These are phyloP conservation scores for Harringtonia aguacate DNA, from an alignment of 2,329 filamentous ascomycete genomes.

Conservation along the genomic window DNA sequence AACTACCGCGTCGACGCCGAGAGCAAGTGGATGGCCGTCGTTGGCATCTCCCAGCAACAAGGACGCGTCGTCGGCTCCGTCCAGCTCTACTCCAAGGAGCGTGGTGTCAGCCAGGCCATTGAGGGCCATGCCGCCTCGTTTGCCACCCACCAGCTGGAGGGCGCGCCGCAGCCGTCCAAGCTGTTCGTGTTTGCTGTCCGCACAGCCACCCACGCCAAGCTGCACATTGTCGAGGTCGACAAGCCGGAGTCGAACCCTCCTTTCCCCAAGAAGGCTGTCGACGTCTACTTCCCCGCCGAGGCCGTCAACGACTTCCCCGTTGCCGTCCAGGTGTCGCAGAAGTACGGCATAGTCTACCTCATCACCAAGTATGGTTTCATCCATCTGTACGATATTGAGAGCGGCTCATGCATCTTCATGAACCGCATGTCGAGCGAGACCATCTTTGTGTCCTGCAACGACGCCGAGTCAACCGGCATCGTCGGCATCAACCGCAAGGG, in stretches of 20 bases:
- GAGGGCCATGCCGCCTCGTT: constrained; percentile 96
- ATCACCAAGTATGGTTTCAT: constrained; percentile 99
- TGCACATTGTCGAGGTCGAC: constrained; percentile 96
- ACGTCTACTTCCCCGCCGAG: constrained; percentile 95
- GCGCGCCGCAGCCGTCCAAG: constrained; percentile 82
- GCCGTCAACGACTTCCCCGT: constrained; percentile 96
- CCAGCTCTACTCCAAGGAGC: constrained; percentile 93
- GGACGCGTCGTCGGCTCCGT: constrained; percentile 91
- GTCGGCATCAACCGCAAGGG: constrained; percentile 96
- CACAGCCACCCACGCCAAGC: constrained; percentile 79
- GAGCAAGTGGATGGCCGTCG: constrained; percentile 96
- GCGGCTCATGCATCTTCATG: constrained; percentile 94
- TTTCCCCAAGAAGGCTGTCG: constrained; percentile 92
- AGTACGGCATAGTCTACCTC: constrained; percentile 93
- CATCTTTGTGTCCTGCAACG: constrained; percentile 87
- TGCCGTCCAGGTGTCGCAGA: constrained; percentile 91
- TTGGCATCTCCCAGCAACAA: constrained; percentile 89
- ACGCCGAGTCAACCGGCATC: constrained; percentile 76
- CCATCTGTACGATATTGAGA: constrained; percentile 95
- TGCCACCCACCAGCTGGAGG: constrained; percentile 78
- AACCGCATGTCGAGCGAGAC: constrained; percentile 99
- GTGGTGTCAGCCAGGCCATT: constrained; percentile 94
- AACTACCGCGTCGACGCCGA: constrained; percentile 96
- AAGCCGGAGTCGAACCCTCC: constrained; percentile 79
- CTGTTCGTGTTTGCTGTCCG: constrained; percentile 95